These are phyloP conservation scores for Isatis tinctoria DNA, from an alignment of 345 rosid genomes.

Conservation along the genomic window DNA sequence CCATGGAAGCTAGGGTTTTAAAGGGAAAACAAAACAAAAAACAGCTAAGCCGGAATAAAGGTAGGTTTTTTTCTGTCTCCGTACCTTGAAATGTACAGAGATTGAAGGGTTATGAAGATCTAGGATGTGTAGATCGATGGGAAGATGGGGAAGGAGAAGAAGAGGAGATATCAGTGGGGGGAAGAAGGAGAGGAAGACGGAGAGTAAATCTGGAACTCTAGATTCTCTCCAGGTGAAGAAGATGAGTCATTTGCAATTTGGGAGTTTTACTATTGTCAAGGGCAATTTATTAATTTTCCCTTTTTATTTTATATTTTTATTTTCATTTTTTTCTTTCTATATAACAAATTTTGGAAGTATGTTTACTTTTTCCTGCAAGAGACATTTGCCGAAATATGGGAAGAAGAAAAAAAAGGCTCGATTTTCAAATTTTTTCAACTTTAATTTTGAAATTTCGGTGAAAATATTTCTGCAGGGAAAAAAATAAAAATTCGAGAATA, in stretches of 20 bases:
- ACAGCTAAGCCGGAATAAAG: background rate
- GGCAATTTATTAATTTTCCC: conserved; percentile 21
- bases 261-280: conserved; percentile 16
- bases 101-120: conserved; percentile 3
- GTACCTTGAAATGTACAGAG: conserved; percentile 21
- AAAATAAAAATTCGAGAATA: background rate
- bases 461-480: background rate
- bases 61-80: background rate
- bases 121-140: conserved; percentile 8
- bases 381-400: background rate
- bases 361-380: background rate
- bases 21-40: background rate
- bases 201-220: conserved; percentile 40
- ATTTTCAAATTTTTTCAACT: background rate
- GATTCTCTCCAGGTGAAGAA: conserved; percentile 29
- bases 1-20: conserved; percentile 25
- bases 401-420: background rate
- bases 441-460: background rate
- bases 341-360: background rate
- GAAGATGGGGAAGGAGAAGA: background rate
- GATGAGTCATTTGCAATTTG: conserved; percentile 34
- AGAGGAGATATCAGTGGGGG: background rate
- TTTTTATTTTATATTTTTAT: background rate
- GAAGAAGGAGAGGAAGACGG: conserved; percentile 7
- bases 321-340: background rate